A percentile compares a stretch with the other conserved stretches of the same genome.
These are phyloP conservation scores for Geotrichum reessii DNA, from an alignment of 1,139 yeast species.

Conservation along the genomic window DNA sequence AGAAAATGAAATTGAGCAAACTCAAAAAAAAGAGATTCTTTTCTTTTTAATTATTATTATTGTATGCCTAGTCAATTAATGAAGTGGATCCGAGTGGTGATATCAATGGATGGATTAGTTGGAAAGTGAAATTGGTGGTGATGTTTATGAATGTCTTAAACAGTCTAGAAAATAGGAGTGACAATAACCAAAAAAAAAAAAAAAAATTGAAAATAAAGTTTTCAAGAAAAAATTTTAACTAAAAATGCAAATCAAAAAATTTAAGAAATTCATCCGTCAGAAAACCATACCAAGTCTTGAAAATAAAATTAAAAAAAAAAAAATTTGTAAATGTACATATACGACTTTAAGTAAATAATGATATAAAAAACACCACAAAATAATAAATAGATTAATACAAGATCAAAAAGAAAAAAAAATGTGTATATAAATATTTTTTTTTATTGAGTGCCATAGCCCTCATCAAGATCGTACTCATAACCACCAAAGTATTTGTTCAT, in stretches of 20 bases:
- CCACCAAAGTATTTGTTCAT: constrained; percentile 32
- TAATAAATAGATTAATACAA: neutral
- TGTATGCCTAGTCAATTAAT: neutral
- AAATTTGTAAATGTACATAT: neutral
- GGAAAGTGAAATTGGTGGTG: neutral
- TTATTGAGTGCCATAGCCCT: constrained; percentile 27
- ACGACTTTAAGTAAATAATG: neutral
- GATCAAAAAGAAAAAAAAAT: neutral
- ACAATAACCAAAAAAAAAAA: neutral
- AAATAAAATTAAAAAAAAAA: neutral
- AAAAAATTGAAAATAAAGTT: constrained; percentile 1
- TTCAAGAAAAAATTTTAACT: too few species aligned
- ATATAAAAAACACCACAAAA: neutral
- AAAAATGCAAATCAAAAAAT: neutral
- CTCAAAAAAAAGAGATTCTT: too few species aligned
- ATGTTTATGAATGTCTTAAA: neutral
- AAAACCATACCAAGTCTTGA: too few species aligned
- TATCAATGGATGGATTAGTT: neutral
- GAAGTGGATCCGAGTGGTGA: neutral
- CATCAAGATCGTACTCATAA: constrained; percentile 25
- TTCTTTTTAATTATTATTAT: too few species aligned
- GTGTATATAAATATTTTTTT: neutral
- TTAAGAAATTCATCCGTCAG: too few species aligned
- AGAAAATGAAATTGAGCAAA: neutral
- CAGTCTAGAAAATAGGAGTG: neutral